These are phyloP conservation scores for Closterium sp. DNA, from an alignment of 139 green algal genomes.

Conservation along the genomic window DNA sequence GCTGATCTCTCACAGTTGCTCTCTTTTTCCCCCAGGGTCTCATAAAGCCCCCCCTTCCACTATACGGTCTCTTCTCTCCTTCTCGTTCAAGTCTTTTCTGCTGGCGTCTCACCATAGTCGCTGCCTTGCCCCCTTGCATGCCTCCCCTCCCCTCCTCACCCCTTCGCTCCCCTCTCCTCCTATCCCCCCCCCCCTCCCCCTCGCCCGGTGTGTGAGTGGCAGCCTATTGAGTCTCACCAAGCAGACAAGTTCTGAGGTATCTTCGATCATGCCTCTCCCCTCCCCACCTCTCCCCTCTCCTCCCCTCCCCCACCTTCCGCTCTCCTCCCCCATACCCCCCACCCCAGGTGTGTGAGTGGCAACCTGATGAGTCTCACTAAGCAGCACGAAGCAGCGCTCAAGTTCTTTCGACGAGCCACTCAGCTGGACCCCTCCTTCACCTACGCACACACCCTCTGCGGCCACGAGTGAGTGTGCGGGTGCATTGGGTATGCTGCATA, in stretches of 20 bases:
- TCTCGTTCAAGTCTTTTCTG: too few species aligned
- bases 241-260: background rate
- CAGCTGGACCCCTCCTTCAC: conserved; percentile 78
- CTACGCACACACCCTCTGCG: conserved; percentile 87
- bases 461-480: conserved; percentile 72
- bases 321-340: background rate
- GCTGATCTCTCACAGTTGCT: too few species aligned
- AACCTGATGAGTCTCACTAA: conserved; percentile 92
- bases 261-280: background rate
- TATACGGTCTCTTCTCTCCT: too few species aligned
- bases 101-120: too few species aligned
- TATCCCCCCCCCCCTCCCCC: too few species aligned
- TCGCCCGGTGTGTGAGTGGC: background rate
- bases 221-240: background rate
- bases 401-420: conserved; percentile 81
- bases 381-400: conserved; percentile 85
- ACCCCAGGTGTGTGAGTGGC: conserved; percentile 71
- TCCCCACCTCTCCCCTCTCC: background rate
- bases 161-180: too few species aligned
- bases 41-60: too few species aligned
- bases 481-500: background rate
- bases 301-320: background rate
- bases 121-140: too few species aligned
- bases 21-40: too few species aligned
- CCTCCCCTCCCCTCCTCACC: too few species aligned